Conservation (phyloP, 192 early-diverging fungal species). For the Tieghemiomyces parasiticus region DNA sequence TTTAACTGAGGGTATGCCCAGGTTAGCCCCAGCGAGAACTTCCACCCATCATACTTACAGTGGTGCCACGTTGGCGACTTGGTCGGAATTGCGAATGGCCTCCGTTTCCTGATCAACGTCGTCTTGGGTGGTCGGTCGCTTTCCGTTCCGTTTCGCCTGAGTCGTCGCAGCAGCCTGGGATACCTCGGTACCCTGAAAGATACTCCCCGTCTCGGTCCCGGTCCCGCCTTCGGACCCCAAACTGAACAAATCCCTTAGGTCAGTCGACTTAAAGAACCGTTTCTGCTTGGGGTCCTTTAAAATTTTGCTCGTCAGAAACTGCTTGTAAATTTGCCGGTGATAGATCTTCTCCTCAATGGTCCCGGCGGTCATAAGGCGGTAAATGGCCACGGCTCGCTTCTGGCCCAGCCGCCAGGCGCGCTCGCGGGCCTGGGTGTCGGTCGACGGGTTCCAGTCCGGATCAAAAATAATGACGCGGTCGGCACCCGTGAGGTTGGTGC, state of each 20-base stretch:
- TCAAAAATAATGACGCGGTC: slow-evolving; percentile 89
- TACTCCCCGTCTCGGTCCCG: slow-evolving; percentile 68
- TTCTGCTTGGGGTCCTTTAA: slow-evolving; percentile 76
- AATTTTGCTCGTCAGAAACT: slow-evolving; percentile 93
- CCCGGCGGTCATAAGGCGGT: slow-evolving; percentile 86
- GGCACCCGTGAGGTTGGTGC: slow-evolving; percentile 89
- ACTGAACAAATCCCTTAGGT: slow-evolving; percentile 75
- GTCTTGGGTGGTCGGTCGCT: no score
- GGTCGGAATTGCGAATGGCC: not conserved
- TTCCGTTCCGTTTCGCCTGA: no score
- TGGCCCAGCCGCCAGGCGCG: slow-evolving; percentile 93
- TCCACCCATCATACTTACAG: no score
- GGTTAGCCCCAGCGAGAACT: no score
- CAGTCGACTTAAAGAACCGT: slow-evolving; percentile 79
- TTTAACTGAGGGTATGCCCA: no score
- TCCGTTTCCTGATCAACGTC: slow-evolving; percentile 10
- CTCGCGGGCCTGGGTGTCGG: slow-evolving; percentile 89
- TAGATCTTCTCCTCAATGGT: slow-evolving; percentile 97
- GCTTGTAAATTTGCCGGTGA: slow-evolving; percentile 95
- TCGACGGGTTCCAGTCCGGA: slow-evolving; percentile 98
- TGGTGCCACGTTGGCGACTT: slow-evolving; percentile 14
- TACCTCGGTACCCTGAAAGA: slow-evolving; percentile 59
- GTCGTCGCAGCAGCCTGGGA: no score
- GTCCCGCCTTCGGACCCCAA: slow-evolving; percentile 33
- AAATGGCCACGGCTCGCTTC: slow-evolving; percentile 73